Evolutionary conservation across 2,329 filamentous ascomycete genomes (phyloP), one percentile per base, ranked within the genome.

Genomic region (Exophiala mesophila): DNA sequence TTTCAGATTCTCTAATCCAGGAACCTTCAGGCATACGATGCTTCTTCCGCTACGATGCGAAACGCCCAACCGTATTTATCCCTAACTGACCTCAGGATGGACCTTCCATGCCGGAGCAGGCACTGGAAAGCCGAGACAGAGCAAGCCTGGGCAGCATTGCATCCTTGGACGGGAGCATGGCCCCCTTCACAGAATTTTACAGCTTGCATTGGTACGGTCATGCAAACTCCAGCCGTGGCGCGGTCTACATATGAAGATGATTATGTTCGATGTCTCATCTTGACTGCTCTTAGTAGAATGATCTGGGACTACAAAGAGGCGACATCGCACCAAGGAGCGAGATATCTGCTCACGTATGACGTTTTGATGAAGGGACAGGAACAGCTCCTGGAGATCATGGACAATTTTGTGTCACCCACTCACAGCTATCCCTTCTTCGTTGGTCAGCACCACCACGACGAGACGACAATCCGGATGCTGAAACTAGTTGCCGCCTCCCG

Each of bases 41-140:
- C 38, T 41, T 34, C 38, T 18, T 41, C 38, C 10, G 38, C 38
- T 30, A 30, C 28, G 15, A 41, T 41, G 38, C 38, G 38, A 26
- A 41, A 41, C 34, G 38, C 38, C 28, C 38, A 30, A 34, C 38
- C 38, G 32, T 41, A 41, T 20, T 33, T 41, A 33, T 30, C 34
- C 7, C 16, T 41, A 30, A 15, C 32, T 20, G 38, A 41, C 32
- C 29, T 41, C 28, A 41, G 19, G 10, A 16, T 41, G 29, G 29
- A 36, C 33, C 33, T 36, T 18, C 33, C 33, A 13, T 36, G 33
- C 15, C 33, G 17, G 17, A 36, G 15, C 9, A 36, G 21, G 15
- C 33, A 36, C 33, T 36, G 33, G 33, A 36, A 36, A 18, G 33
- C 33, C 17, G 33, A 13, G 9, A 18, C 33, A 18, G 33, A 13